phyloP scores from a whole-genome alignment of 306 rosid species.

The Argentina anserina region DNA sequence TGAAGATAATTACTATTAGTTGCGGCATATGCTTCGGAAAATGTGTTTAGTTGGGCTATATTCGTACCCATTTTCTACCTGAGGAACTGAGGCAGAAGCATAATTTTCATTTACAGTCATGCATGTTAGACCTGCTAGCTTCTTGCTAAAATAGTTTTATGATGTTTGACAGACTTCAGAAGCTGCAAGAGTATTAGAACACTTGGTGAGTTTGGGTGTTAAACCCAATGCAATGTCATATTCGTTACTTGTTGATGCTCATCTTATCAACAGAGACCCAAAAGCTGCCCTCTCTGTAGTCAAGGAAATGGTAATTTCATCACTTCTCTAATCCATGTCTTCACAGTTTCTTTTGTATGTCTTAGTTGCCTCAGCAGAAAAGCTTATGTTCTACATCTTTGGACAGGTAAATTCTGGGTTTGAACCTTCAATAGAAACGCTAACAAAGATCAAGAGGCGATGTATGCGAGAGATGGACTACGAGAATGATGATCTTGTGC shows the following conservation, averaged over 20 bases:
- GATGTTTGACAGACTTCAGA: constrained; percentile 61
- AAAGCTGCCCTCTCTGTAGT: constrained; percentile 61
- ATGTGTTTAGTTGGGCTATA: constrained; percentile 1
- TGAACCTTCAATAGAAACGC: constrained; percentile 57
- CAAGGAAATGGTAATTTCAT: constrained; percentile 63
- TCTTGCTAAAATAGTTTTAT: constrained; percentile 16
- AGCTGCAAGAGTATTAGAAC: constrained; percentile 82
- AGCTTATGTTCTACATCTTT: constrained; percentile 17
- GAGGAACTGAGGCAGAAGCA: neutral
- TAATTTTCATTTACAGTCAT: neutral
- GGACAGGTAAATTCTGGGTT: constrained; percentile 70
- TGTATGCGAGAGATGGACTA: constrained; percentile 71
- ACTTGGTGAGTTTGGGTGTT: constrained; percentile 66
- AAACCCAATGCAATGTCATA: constrained; percentile 85
- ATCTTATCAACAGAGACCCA: constrained; percentile 72
- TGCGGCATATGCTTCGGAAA: neutral
- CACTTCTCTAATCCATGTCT: constrained; percentile 6
- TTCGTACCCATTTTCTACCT: neutral
- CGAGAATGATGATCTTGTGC: constrained; percentile 56
- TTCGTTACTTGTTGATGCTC: constrained; percentile 74
- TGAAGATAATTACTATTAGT: neutral
- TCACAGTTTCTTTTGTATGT: neutral
- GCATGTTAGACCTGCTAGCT: neutral
- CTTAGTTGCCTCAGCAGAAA: constrained; percentile 5
- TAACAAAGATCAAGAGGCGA: constrained; percentile 70